Evolutionary conservation across 2,329 filamentous ascomycete genomes (phyloP).

Genomic region (Lasiodiplodia sp.): DNA sequence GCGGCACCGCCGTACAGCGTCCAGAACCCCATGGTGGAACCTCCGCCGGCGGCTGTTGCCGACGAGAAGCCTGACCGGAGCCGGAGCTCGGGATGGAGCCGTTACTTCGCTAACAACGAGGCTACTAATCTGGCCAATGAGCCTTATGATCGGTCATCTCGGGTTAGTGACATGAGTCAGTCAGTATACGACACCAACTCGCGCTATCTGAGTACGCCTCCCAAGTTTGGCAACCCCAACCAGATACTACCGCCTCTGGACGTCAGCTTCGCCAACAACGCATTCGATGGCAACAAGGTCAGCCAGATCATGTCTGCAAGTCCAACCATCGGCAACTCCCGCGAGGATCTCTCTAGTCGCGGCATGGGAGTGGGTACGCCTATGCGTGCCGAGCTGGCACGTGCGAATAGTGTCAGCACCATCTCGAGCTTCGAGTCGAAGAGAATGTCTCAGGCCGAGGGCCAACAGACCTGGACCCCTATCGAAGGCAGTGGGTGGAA

Average conservation of each 20-base stretch:
- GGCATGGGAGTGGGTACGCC: slow-evolving; percentile 35
- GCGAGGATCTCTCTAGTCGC: slow-evolving; percentile 47
- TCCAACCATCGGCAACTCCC: slow-evolving; percentile 70
- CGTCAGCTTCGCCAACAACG: slow-evolving; percentile 56
- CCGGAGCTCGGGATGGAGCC: slow-evolving; percentile 76
- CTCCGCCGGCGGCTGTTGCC: slow-evolving; percentile 33
- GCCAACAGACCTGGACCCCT: slow-evolving; percentile 46
- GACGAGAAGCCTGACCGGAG: slow-evolving; percentile 36
- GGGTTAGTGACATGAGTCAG: slow-evolving; percentile 48
- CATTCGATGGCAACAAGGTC: slow-evolving; percentile 65
- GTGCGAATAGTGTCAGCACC: slow-evolving; percentile 46
- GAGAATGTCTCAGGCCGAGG: slow-evolving; percentile 40
- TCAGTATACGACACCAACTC: slow-evolving; percentile 64
- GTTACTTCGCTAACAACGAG: slow-evolving; percentile 78
- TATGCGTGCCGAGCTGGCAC: slow-evolving; percentile 48
- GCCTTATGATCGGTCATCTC: slow-evolving; percentile 60
- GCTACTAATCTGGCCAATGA: slow-evolving; percentile 63
- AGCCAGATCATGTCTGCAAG: slow-evolving; percentile 73
- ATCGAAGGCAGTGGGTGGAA: slow-evolving; percentile 38
- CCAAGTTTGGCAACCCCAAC: slow-evolving; percentile 56
- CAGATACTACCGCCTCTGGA: slow-evolving; percentile 73
- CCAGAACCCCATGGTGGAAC: slow-evolving; percentile 40
- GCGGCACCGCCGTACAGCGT: slow-evolving; percentile 36
- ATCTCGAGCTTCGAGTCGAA: slow-evolving; percentile 37
- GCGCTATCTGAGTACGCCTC: slow-evolving; percentile 60